A percentile compares a stretch with the other conserved stretches of the same genome.
Evolutionary conservation across 805 yeast genomes (phyloP).

Genomic region (Candida chauliodis): DNA sequence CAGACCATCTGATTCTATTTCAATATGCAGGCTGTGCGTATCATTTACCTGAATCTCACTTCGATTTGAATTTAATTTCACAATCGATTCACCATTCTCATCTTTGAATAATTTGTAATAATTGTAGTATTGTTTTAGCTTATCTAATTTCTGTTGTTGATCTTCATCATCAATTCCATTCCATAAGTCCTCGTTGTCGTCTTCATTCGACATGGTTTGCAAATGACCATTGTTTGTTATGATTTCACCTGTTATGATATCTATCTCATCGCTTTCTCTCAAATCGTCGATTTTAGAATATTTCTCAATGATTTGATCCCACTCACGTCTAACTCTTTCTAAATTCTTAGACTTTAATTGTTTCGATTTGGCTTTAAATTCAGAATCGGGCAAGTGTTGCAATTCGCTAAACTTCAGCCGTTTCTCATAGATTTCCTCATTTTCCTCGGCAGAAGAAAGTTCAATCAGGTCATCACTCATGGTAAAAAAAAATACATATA

Average conservation of each 20-base stretch:
- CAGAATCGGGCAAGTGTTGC: neutral
- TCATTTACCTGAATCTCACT: no score
- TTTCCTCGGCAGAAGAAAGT: neutral
- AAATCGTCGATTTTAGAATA: constrained; percentile 46
- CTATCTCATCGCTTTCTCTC: constrained; percentile 60
- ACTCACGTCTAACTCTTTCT: constrained; percentile 17
- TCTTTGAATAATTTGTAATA: neutral
- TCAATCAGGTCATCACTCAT: constrained; percentile 2
- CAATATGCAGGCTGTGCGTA: no score
- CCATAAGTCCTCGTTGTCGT: neutral
- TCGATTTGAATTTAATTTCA: no score
- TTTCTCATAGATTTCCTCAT: neutral
- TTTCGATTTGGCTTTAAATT: neutral
- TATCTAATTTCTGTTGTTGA: constrained; percentile 1
- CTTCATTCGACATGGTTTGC: neutral
- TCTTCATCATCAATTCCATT: neutral
- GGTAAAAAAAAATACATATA: neutral
- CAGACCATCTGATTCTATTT: no score
- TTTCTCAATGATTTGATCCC: constrained; percentile 53
- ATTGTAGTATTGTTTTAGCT: neutral
- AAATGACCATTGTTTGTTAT: constrained; percentile 69
- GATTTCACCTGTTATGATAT: constrained; percentile 60
- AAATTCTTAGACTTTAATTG: neutral
- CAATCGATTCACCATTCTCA: neutral
- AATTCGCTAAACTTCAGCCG: neutral